These are phyloP conservation scores for Oryza brachyantha DNA, from an alignment of 176 grass and related monocot species.

Conservation along the genomic window DNA sequence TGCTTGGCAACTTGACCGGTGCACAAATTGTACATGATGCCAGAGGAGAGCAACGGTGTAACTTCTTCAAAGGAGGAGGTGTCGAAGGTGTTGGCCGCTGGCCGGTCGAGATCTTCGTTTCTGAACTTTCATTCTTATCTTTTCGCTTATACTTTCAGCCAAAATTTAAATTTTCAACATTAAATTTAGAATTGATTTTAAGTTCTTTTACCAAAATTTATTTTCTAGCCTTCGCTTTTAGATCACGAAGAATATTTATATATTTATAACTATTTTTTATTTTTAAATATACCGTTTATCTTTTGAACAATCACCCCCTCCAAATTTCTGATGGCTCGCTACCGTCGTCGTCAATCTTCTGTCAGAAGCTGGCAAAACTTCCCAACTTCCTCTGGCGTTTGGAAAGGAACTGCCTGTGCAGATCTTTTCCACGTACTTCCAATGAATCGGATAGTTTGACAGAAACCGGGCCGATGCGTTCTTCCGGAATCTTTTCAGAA, in stretches of 20 bases:
- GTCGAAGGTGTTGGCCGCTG: slow-evolving; percentile 19
- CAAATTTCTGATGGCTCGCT: slow-evolving; percentile 30
- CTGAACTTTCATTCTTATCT: too few species aligned
- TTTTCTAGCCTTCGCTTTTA: too few species aligned
- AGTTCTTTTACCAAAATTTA: too few species aligned
- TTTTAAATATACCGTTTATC: too few species aligned
- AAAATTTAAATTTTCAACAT: too few species aligned
- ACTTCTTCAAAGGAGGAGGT: slow-evolving; percentile 8
- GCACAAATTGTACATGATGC: background rate
- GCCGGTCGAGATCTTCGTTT: slow-evolving; percentile 2
- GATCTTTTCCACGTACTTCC: background rate
- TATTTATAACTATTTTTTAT: too few species aligned
- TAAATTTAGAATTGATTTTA: too few species aligned
- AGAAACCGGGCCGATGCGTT: background rate
- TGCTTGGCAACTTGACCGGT: background rate
- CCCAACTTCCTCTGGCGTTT: background rate
- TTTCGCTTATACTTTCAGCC: too few species aligned
- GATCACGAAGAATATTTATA: too few species aligned
- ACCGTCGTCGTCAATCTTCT: background rate
- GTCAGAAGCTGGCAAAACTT: background rate
- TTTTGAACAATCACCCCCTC: too few species aligned
- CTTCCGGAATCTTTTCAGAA: background rate
- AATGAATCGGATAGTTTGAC: background rate
- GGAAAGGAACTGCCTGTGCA: background rate
- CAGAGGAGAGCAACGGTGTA: slow-evolving; percentile 19